Evolutionary conservation across 164 flowering plant species (phyloP).

Genomic region (Amborella trichopoda): DNA sequence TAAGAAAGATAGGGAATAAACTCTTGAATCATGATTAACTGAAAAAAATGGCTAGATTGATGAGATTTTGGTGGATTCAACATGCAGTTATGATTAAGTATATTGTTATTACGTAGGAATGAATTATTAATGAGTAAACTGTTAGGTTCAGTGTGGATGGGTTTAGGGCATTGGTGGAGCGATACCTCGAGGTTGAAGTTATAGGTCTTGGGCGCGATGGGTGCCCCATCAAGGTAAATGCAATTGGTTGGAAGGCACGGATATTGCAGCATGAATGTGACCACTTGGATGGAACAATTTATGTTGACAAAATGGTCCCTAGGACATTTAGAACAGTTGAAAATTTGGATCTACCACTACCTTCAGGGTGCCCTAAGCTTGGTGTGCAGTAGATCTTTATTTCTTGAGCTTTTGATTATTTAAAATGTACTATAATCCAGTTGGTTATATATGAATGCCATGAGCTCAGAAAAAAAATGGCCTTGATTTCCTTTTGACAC

Average conservation of each 20-base stretch:
- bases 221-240: constrained; percentile 49
- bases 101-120: too few species aligned
- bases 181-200: constrained; percentile 68
- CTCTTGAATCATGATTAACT: too few species aligned
- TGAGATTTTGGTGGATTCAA: too few species aligned
- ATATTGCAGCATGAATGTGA: constrained; percentile 92
- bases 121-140: too few species aligned
- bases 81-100: too few species aligned
- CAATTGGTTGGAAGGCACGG: constrained; percentile 93
- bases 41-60: too few species aligned
- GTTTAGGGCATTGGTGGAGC: constrained; percentile 77
- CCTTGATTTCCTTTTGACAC: too few species aligned
- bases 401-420: too few species aligned
- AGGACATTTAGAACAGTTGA: constrained; percentile 69
- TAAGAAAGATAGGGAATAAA: too few species aligned
- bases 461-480: too few species aligned
- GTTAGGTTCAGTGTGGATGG: constrained; percentile 93
- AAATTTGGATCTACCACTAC: constrained; percentile 79
- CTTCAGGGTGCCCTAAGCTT: constrained; percentile 58
- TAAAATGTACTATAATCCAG: too few species aligned
- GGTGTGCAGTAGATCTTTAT: constrained; percentile 46
- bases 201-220: constrained; percentile 70
- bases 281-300: constrained; percentile 83
- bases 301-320: constrained; percentile 77
- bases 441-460: too few species aligned